phyloP scores from a whole-genome alignment of 345 rosid species.

The Citrus inodora region DNA sequence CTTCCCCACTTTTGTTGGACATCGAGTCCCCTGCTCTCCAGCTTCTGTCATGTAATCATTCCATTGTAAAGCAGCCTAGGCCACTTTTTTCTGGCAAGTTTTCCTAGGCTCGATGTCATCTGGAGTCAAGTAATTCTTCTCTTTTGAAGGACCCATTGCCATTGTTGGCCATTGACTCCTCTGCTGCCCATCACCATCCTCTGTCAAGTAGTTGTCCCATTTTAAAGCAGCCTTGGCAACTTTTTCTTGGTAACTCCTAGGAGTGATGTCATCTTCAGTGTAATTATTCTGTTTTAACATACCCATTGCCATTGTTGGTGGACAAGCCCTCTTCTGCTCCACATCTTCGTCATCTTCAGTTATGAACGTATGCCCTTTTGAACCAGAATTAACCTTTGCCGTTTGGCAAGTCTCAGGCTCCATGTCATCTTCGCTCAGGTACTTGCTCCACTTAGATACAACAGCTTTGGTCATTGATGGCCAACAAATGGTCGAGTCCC shows the following conservation, averaged over 20 bases:
- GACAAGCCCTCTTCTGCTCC: not conserved
- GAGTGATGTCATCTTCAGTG: not conserved
- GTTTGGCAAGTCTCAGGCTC: not conserved
- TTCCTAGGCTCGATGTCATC: not conserved
- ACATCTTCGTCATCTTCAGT: not conserved
- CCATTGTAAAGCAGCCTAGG: slow-evolving; percentile 17
- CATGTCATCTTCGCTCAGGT: not conserved
- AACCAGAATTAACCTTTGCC: not conserved
- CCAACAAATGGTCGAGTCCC: too few species aligned
- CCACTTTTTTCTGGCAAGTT: not conserved
- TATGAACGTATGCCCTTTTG: not conserved
- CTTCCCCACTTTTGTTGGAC: slow-evolving; percentile 8
- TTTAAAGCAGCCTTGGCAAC: not conserved
- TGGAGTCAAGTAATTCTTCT: not conserved
- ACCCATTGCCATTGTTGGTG: not conserved
- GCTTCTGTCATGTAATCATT: slow-evolving; percentile 13
- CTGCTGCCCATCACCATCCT: not conserved
- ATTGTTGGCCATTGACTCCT: not conserved
- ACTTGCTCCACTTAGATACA: not conserved
- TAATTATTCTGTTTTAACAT: not conserved
- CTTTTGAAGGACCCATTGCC: not conserved
- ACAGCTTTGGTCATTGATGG: too few species aligned
- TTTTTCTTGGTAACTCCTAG: not conserved
- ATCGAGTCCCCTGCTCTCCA: not conserved
- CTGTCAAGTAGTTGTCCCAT: not conserved